Evolutionary conservation across 106 monocot genomes (phyloP).

Genomic region (Cymbidium sinense): DNA sequence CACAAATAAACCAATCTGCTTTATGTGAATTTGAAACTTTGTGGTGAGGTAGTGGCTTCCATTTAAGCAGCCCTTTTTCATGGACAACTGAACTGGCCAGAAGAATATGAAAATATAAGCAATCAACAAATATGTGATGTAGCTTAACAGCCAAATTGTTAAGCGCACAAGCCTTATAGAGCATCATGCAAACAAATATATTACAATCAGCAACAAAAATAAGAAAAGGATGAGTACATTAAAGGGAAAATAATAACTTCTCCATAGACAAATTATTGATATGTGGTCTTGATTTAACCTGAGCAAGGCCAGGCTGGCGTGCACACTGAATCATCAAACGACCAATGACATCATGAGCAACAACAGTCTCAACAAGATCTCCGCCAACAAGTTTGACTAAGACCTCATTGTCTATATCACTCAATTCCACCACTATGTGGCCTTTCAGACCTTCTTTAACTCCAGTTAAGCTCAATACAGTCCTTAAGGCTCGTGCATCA

Average conservation of each 20-base stretch:
- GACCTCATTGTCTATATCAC: conserved; percentile 68
- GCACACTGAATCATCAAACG: conserved; percentile 76
- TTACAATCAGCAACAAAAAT: not conserved
- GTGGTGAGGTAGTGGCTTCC: not conserved
- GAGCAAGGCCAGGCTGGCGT: conserved; percentile 69
- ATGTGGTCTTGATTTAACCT: conserved; percentile 20
- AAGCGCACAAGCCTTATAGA: not conserved
- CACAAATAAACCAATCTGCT: not conserved
- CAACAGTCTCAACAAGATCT: conserved; percentile 70
- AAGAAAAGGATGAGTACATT: not conserved
- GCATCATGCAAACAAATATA: not conserved
- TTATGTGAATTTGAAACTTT: not conserved
- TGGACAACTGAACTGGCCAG: not conserved
- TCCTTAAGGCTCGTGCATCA: conserved; percentile 64
- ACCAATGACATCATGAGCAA: conserved; percentile 77
- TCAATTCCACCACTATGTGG: conserved; percentile 65
- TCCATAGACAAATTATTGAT: not conserved
- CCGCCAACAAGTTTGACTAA: conserved; percentile 76
- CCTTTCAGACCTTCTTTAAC: conserved; percentile 67
- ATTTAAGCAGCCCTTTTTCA: not conserved
- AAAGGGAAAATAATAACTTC: not conserved
- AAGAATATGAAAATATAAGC: not conserved
- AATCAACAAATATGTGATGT: not conserved
- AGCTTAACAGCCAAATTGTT: not conserved
- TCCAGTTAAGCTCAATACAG: conserved; percentile 67